Evolutionary conservation across 257 asterid genomes (phyloP), one percentile per base, ranked within the genome.

Genomic region (Lavandula angustifolia): DNA sequence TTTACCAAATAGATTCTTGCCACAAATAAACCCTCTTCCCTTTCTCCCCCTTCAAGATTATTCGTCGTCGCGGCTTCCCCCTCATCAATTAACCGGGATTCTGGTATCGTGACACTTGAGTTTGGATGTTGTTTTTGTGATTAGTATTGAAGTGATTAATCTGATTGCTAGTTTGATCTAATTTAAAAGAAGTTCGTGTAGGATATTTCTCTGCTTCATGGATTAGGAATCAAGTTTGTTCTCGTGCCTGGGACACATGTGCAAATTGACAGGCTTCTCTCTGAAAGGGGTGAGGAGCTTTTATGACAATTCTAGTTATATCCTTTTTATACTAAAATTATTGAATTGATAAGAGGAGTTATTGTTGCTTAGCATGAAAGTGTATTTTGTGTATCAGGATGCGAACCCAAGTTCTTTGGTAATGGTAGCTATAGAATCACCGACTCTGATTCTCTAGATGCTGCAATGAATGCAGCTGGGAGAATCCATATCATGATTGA

Each of bases 241-340:
- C 89, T 94, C 54, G 97, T 94, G 56, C 96, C 96, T 0, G 99
- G 99, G 60, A 84, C 97, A 8, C 99, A 87, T 67, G 97, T 86
- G 32, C 97, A 86, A 79, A 90, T 94, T 46, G 96, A 94, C 75
- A 66, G 76, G 79, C 92, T 87, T 78, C 70, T 94, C 57, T 75
- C 76, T 67, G 92, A 86, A 75, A 83, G 87, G 67, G 95, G 99
- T 94, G 43, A 61, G 79, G 29, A 42, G 40, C 50, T 34, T 27
- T 61, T 54, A 62, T 50, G 47, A 31, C 44, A 4, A 38, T 72
- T 42, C 66, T 48, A n/a, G 7, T 65, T 40, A 22, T 54, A 5
- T 14, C 32, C n/a, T 59, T 35, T 34, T 34, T 43, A 9, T 27
- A 1, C 16, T 58, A 7, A 17, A 54, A 0, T 27, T 51, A 12